These are phyloP conservation scores for Camellia oleifera DNA, from an alignment of 179 eudicot genomes.

Conservation along the genomic window DNA sequence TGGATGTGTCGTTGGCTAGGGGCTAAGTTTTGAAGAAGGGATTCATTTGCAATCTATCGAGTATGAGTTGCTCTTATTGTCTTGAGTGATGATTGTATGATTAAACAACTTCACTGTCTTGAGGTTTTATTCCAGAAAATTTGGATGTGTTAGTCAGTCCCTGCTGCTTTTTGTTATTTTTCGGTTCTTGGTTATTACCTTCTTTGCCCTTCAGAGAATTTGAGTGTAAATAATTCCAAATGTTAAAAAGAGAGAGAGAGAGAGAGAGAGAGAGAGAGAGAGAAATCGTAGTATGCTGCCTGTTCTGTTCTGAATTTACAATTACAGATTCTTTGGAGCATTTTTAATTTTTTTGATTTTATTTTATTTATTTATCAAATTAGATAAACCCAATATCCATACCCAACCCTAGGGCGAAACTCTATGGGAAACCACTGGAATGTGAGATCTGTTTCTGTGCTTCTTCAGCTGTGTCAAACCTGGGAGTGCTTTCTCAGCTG, in stretches of 20 bases:
- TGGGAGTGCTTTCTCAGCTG: no score
- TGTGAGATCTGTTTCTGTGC: no score
- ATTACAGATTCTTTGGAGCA: neutral
- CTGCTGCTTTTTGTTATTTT: neutral
- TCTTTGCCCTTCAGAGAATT: neutral
- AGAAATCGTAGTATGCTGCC: no score
- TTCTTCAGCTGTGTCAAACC: no score
- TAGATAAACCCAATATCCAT: no score
- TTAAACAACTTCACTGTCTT: neutral
- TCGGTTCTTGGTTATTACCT: neutral
- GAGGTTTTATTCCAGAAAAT: neutral
- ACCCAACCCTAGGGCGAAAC: no score
- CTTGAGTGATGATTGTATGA: conserved; percentile 3
- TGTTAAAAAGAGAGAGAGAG: neutral
- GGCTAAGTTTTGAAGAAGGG: conserved; percentile 40
- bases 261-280: no score
- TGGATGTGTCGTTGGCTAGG: conserved; percentile 85
- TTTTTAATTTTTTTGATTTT: neutral
- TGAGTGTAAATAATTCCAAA: neutral
- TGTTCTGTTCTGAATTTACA: neutral
- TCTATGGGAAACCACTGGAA: no score
- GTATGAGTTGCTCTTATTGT: neutral
- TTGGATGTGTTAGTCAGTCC: neutral
- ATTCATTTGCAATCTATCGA: neutral
- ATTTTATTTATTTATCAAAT: no score